Evolutionary conservation across 257 asterid species (phyloP), one percentile per base, ranked within the genome.

Genomic region (Ocimum tenuiflorum): DNA sequence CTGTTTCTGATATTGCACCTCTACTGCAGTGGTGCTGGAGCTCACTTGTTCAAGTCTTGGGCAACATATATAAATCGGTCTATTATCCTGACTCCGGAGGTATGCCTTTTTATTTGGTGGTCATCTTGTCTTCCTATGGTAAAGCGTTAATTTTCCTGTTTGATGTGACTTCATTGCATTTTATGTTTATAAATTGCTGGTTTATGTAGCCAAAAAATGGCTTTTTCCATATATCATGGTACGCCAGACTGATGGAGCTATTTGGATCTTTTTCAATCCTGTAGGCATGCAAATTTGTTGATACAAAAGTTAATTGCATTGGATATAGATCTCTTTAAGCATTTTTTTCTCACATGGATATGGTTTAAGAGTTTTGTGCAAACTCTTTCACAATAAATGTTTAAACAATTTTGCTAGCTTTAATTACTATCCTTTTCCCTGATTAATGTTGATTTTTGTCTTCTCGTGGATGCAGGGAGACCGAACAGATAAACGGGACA

Each of bases 41-140:
- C 99, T 79, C 97, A 89, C 78, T 80, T 89, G 79, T 92, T 92
- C 82, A 92, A 86, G 86, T 90, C 99, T 14, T 92, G 99, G 99
- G 86, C 91, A 0, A 81, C 82, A 12, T 86, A 80, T 71, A 51
- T 92, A 78, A 92, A 92, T 72, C 95, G 97, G 18, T 92, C 99
- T 39, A 84, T 92, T 49, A 87, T 92, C 76, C 89, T 92, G 73
- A 92, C 97, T 10, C 99, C 99, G 1, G 99, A 92, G 97, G 97
- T 89, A 82, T 35, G 64, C 27, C 52, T 56, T 48, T 23, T n/a
- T 19, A n/a, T 39, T 59, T 27, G 20, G 0, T 27, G 31, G 31
- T 27, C 3, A 2, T 15, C 0, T 27, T 49, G 38, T 65, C 14
- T 17, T 48, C 23, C 8, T 1, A n/a, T 17, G 12, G 38, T 58